Evolutionary conservation across 2,329 filamentous ascomycete genomes (phyloP).

Genomic region (Hypomyces perniciosus): DNA sequence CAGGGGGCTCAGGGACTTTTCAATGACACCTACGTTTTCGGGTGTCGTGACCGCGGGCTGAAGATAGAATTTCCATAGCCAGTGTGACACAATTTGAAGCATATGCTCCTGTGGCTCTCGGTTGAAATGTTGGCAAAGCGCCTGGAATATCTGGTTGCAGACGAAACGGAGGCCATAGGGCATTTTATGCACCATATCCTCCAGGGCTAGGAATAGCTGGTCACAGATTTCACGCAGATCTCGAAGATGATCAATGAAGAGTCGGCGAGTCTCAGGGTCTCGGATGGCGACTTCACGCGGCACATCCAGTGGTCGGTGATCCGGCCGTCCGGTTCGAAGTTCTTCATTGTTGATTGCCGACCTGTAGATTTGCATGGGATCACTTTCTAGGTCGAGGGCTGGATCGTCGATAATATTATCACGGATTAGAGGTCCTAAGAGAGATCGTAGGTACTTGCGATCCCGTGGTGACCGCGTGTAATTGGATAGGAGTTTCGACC

Average conservation of each 20-base stretch:
- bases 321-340: slow-evolving; percentile 80
- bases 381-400: slow-evolving; percentile 86
- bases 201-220: slow-evolving; percentile 75
- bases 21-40: slow-evolving; percentile 87
- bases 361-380: slow-evolving; percentile 94
- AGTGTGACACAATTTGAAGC: slow-evolving; percentile 78
- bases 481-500: slow-evolving; percentile 76
- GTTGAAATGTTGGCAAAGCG: slow-evolving; percentile 69
- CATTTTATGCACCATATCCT: slow-evolving; percentile 80
- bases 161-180: slow-evolving; percentile 90
- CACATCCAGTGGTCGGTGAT: slow-evolving; percentile 74
- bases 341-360: slow-evolving; percentile 97
- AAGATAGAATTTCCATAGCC: slow-evolving; percentile 92
- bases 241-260: slow-evolving; percentile 91
- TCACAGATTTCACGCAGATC: slow-evolving; percentile 93
- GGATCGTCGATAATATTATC: slow-evolving; percentile 92
- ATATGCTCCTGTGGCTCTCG: slow-evolving; percentile 71
- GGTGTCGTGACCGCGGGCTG: slow-evolving; percentile 84
- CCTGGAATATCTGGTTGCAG: slow-evolving; percentile 77
- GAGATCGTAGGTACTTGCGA: slow-evolving; percentile 82
- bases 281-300: slow-evolving; percentile 91
- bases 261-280: slow-evolving; percentile 83
- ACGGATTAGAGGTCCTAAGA: slow-evolving; percentile 77
- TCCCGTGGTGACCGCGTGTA: slow-evolving; percentile 90
- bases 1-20: slow-evolving; percentile 79